Evolutionary conservation across 192 early-diverging fungal genomes (phyloP), one percentile per base, ranked within the genome.

Genomic region (Dispira parvispora): DNA sequence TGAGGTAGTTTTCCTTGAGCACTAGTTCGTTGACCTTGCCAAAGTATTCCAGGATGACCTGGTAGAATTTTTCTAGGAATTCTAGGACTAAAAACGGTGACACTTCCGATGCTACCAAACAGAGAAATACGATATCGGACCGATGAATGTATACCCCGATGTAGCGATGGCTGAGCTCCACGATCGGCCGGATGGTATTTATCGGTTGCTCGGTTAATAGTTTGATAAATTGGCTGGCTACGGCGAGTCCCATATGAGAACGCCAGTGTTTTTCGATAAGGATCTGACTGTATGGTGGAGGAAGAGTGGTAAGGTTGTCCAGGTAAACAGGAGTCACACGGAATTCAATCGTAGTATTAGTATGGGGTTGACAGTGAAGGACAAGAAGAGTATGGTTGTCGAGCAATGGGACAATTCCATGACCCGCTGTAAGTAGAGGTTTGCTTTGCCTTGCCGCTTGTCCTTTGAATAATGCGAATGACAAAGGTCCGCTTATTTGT

Each of bases 1-100:
- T 88, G 27, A 86, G 83, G 83, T 94, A 94, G 74, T 95, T 89
- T 61, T 98, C 92, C 72, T 88, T 89, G 21, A 98, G 80, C 26
- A 82, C 82, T 20, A 75, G 65, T 66, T 96, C 93, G 11, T 87
- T 84, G 20, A 98, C 68, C 42, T 80, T 73, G 18, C 86, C 86
- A 61, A 94, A 83, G 66, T 98, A 98, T 63, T 92, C 90, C 0
- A 76, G 64, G 14, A 95, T 64, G 62, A 91, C 79, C 61, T 89
- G 85, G 20, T 82, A 76, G 28, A 91, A 80, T 43, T 87, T 76
- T 54, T 91, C 86, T 25, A 92, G 73, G 65, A 97, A 86, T 68
- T 90, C 87, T 57, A 97, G 77, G 3, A 97, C 85, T 63, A 83
- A 74, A 62, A 92, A 73, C 21, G 90, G 87, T 64, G 90, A 78